Evolutionary conservation across 75 land plant genomes (phyloP).

Genomic region (Selaginella moellendorffii): DNA sequence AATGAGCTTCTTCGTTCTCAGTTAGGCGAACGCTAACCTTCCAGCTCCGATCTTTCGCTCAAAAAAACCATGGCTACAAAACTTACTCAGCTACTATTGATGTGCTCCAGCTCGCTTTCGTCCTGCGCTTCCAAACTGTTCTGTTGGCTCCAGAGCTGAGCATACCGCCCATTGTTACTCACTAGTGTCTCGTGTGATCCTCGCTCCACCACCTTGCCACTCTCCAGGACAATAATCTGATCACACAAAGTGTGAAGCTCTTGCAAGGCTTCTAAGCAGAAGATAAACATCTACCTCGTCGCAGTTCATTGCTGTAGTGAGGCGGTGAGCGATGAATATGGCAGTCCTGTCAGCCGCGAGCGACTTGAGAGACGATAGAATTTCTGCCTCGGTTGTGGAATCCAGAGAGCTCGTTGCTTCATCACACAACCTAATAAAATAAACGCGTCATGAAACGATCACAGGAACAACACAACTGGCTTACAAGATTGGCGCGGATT

Average conservation of each 20-base stretch:
- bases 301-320: conserved; percentile 96
- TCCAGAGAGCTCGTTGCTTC: conserved; percentile 99
- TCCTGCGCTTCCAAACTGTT: conserved; percentile 28
- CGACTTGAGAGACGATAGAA: conserved; percentile 54
- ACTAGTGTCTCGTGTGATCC: conserved; percentile 79
- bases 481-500: conserved; percentile 72
- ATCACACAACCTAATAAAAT: conserved; percentile 61
- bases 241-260: background rate
- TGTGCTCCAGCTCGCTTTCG: background rate
- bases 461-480: conserved; percentile 4
- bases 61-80: background rate
- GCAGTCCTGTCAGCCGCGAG: conserved; percentile 65
- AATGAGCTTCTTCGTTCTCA: background rate
- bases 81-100: background rate
- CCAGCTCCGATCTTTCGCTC: background rate
- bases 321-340: conserved; percentile 88
- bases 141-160: conserved; percentile 91
- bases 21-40: background rate
- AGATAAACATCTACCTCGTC: conserved; percentile 50
- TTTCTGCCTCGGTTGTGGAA: conserved; percentile 90
- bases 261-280: background rate
- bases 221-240: conserved; percentile 87
- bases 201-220: conserved; percentile 73
- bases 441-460: background rate
- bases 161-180: conserved; percentile 62